Percentiles rank a stretch among this genome's conserved stretches.
Conservation (phyloP, 495 filamentous ascomycete genomes). For the Bathelium albidoporum region DNA sequence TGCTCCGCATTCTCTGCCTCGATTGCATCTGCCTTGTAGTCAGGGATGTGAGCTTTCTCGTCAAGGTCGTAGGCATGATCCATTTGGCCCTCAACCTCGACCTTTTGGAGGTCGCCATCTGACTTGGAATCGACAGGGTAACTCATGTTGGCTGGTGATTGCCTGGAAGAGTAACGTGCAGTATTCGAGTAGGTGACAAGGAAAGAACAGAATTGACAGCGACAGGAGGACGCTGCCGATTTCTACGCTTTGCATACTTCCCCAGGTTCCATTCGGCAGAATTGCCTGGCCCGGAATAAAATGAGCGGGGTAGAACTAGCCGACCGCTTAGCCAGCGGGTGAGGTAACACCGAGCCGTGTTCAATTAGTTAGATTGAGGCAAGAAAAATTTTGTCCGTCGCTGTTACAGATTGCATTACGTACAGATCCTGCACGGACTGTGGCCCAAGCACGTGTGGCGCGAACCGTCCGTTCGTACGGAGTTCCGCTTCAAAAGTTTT, state of each 20-base stretch:
- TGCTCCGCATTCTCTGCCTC: slow-evolving; percentile 22
- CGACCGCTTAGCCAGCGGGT: neutral
- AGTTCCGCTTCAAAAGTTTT: too few relatives aligned
- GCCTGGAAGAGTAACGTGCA: neutral
- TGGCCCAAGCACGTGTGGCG: too few relatives aligned
- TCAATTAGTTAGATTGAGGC: neutral
- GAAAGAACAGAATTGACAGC: neutral
- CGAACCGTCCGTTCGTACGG: too few relatives aligned
- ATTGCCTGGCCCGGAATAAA: neutral
- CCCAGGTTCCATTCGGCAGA: slow-evolving; percentile 1
- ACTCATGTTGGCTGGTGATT: neutral
- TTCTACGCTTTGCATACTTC: slow-evolving; percentile 2
- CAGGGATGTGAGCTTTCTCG: slow-evolving; percentile 15
- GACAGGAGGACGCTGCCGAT: slow-evolving; percentile 1
- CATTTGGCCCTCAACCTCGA: slow-evolving; percentile 6
- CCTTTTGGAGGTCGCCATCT: slow-evolving; percentile 1
- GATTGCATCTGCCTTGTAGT: slow-evolving; percentile 21
- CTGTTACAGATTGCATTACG: too few relatives aligned
- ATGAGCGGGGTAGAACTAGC: neutral
- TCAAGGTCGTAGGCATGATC: slow-evolving; percentile 8
- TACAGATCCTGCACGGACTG: too few relatives aligned
- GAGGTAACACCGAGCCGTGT: neutral
- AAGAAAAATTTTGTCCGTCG: neutral
- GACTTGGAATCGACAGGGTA: slow-evolving; percentile 2
- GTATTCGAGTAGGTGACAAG: slow-evolving; percentile 3